A percentile compares a stretch with the other conserved stretches of the same genome.
phyloP scores from a whole-genome alignment of 2,329 filamentous ascomycete genomes.

The Sclerotinia minor region DNA sequence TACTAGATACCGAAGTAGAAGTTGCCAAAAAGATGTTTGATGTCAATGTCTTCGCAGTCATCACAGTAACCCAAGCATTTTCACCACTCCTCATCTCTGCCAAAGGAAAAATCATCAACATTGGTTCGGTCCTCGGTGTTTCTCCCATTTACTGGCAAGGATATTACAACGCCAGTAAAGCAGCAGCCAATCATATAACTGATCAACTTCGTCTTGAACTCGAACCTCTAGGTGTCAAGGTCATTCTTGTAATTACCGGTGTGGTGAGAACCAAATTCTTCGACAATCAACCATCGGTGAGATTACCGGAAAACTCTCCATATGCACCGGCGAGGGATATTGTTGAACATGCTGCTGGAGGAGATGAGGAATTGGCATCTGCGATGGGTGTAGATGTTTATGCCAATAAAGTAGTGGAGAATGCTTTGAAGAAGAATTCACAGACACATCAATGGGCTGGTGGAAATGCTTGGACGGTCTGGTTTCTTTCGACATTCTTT shows the following conservation, averaged over 20 bases:
- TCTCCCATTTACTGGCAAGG: constrained; percentile 30
- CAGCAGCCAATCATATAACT: constrained; percentile 30
- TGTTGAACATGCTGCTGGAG: constrained; percentile 28
- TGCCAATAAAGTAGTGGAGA: constrained; percentile 32
- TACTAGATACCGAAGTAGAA: constrained; percentile 40
- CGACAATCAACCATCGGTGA: constrained; percentile 28
- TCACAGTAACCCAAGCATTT: constrained; percentile 41
- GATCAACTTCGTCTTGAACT: constrained; percentile 33
- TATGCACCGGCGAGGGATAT: constrained; percentile 32
- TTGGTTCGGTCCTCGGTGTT: constrained; percentile 43
- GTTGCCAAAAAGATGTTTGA: constrained; percentile 40
- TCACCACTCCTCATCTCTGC: constrained; percentile 34
- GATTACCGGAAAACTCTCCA: constrained; percentile 29
- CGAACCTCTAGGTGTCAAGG: constrained; percentile 32
- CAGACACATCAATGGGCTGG: constrained; percentile 32
- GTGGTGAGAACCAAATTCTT: constrained; percentile 33
- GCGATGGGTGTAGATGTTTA: constrained; percentile 29
- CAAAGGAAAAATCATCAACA: constrained; percentile 48
- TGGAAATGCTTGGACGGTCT: constrained; percentile 26
- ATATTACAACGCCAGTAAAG: constrained; percentile 36
- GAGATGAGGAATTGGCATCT: constrained; percentile 13
- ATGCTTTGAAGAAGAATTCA: constrained; percentile 33
- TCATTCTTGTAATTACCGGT: constrained; percentile 32
- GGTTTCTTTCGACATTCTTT: constrained; percentile 31
- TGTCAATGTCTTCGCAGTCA: constrained; percentile 41